A percentile compares a stretch with the other conserved stretches of the same genome.
phyloP scores from a whole-genome alignment of 106 monocot species.

The Allium fistulosum region DNA sequence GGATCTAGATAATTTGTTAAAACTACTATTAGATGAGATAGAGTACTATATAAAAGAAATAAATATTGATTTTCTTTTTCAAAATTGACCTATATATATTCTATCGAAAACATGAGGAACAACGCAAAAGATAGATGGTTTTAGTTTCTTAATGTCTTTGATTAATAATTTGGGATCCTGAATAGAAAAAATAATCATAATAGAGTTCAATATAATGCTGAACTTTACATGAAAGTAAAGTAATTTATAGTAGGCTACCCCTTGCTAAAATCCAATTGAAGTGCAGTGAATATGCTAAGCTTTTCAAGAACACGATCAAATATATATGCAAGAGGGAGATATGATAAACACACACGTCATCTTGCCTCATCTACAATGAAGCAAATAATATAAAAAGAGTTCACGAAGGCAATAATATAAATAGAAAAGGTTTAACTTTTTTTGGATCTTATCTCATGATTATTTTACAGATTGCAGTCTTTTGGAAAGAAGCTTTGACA shows the following conservation, averaged over 20 bases:
- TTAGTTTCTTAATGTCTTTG: constrained; percentile 81
- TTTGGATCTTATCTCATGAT: too few relatives aligned
- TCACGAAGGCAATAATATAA: background rate
- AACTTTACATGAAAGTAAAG: background rate
- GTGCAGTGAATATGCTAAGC: constrained; percentile 60
- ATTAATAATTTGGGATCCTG: constrained; percentile 81
- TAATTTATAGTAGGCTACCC: background rate
- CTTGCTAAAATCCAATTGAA: too few relatives aligned
- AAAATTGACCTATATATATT: constrained; percentile 59
- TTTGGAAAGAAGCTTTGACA: constrained; percentile 85
- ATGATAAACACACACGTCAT: constrained; percentile 82
- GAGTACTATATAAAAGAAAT: background rate
- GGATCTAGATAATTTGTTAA: constrained; percentile 32
- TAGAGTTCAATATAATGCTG: background rate
- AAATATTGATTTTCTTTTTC: background rate
- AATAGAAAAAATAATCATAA: background rate
- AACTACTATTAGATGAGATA: background rate
- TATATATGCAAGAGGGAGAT: constrained; percentile 94
- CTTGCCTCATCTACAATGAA: too few relatives aligned
- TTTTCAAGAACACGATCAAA: constrained; percentile 95
- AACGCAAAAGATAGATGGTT: constrained; percentile 83
- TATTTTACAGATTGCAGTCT: constrained; percentile 68
- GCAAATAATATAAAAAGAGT: background rate
- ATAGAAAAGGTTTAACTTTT: background rate
- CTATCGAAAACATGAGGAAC: constrained; percentile 94